These are phyloP conservation scores for Amanita pallidorosea DNA, from an alignment of 768 basidiomycete genomes.

Conservation along the genomic window DNA sequence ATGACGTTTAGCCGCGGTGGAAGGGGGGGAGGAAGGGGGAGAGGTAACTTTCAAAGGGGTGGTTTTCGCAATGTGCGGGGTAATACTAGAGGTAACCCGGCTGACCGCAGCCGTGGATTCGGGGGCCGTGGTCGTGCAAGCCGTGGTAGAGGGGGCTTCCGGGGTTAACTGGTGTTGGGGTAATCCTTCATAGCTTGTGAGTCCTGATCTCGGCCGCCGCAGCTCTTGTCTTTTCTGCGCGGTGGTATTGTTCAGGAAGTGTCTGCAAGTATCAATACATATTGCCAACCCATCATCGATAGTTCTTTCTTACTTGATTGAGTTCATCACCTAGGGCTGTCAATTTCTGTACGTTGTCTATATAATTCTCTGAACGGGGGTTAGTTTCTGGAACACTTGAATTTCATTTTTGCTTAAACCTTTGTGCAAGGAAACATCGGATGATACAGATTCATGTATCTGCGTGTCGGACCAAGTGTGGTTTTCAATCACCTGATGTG, in stretches of 20 bases:
- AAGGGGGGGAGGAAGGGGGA: conserved; percentile 17
- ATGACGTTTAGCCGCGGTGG: conserved; percentile 16
- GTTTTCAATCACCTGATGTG: conserved; percentile 20
- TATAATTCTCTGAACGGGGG: background rate
- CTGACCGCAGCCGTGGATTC: conserved; percentile 27
- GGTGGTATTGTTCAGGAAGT: conserved; percentile 37
- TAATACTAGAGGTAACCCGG: conserved; percentile 23
- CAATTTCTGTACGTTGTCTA: background rate
- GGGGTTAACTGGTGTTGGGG: conserved; percentile 29
- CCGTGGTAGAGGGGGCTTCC: conserved; percentile 28
- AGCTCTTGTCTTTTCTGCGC: conserved; percentile 33
- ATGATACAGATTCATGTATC: conserved; percentile 14
- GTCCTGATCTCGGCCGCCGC: conserved; percentile 41
- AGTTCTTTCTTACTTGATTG: conserved; percentile 2
- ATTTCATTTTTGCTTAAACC: background rate
- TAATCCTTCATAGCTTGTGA: conserved; percentile 28
- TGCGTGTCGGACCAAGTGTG: conserved; percentile 9
- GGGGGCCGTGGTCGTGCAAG: conserved; percentile 21
- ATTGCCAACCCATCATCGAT: background rate
- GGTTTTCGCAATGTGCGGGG: conserved; percentile 32
- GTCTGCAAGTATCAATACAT: conserved; percentile 19
- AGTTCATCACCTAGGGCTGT: conserved; percentile 1
- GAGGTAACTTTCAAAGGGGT: conserved; percentile 32
- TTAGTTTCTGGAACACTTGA: background rate
- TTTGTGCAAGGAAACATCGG: background rate